phyloP scores from a whole-genome alignment of 768 basidiomycete species.

The Leccinum uliginosum region DNA sequence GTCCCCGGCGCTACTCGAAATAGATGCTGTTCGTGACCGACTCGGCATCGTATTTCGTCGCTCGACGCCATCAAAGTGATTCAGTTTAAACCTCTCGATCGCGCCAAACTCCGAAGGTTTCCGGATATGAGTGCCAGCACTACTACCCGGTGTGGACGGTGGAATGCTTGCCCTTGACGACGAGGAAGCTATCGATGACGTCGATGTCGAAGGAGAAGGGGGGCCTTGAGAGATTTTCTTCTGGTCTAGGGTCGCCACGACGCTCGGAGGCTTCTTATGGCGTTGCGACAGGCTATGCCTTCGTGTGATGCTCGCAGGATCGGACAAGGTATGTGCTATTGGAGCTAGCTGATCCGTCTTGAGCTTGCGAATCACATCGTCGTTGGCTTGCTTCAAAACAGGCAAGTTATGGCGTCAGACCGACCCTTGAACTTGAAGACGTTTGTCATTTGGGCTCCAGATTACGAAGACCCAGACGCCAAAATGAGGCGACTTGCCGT shows the following conservation, averaged over 20 bases:
- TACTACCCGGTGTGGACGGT: slow-evolving; percentile 67
- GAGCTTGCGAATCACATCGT: slow-evolving; percentile 94
- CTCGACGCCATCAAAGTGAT: slow-evolving; percentile 71
- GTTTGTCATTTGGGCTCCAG: slow-evolving; percentile 64
- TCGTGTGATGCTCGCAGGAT: slow-evolving; percentile 53
- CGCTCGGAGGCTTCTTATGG: slow-evolving; percentile 74
- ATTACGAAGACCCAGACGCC: slow-evolving; percentile 53
- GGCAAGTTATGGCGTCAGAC: slow-evolving; percentile 52
- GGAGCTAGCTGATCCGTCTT: slow-evolving; percentile 87
- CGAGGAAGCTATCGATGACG: slow-evolving; percentile 86
- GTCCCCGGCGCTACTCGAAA: slow-evolving; percentile 78
- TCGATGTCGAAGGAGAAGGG: slow-evolving; percentile 88
- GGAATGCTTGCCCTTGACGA: slow-evolving; percentile 72
- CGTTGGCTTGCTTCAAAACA: slow-evolving; percentile 95
- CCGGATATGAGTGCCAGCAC: slow-evolving; percentile 56
- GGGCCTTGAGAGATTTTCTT: slow-evolving; percentile 65
- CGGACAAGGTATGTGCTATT: slow-evolving; percentile 66
- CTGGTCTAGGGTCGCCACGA: slow-evolving; percentile 65
- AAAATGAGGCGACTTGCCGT: slow-evolving; percentile 50
- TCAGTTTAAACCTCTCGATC: slow-evolving; percentile 83
- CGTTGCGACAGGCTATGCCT: slow-evolving; percentile 77
- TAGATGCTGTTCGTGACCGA: slow-evolving; percentile 79
- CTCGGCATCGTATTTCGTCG: slow-evolving; percentile 85
- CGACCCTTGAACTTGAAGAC: slow-evolving; percentile 14
- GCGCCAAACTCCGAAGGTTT: slow-evolving; percentile 90